Conservation (phyloP, 2,329 filamentous ascomycete species). For the Sporothrix luriei region DNA sequence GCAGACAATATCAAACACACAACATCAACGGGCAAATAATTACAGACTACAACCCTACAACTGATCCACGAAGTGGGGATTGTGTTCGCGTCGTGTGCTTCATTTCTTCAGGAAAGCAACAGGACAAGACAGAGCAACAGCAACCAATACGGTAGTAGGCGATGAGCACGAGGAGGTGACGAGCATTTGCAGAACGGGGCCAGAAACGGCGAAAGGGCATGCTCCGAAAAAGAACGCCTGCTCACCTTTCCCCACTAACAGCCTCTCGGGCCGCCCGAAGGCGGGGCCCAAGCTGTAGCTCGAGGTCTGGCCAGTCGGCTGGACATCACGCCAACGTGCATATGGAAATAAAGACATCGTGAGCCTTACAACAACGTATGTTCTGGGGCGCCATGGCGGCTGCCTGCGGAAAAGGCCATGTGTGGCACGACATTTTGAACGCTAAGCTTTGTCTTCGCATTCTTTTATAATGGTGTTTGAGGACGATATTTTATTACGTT, state of each 20-base stretch:
- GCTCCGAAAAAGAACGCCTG: not conserved
- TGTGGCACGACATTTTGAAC: too few relatives aligned
- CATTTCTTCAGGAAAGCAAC: not conserved
- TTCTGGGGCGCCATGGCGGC: too few relatives aligned
- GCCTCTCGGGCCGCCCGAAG: conserved; percentile 30
- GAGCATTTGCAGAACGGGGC: not conserved
- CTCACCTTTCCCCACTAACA: conserved; percentile 17
- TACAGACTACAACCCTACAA: not conserved
- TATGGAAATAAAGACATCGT: too few relatives aligned
- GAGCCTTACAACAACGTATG: too few relatives aligned
- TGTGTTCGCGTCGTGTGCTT: not conserved
- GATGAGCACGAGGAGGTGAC: not conserved
- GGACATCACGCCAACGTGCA: too few relatives aligned
- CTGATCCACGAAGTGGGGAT: not conserved
- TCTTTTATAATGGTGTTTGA: too few relatives aligned
- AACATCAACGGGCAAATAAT: not conserved
- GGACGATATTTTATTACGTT: not conserved
- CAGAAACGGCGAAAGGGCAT: not conserved
- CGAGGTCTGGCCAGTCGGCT: not conserved
- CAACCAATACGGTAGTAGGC: not conserved
- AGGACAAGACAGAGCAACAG: not conserved
- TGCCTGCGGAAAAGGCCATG: too few relatives aligned
- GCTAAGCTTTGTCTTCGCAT: too few relatives aligned
- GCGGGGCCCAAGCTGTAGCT: conserved; percentile 10
- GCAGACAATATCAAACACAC: not conserved